Conservation (phyloP, 768 basidiomycete species). For the Boletus barrowsii region DNA sequence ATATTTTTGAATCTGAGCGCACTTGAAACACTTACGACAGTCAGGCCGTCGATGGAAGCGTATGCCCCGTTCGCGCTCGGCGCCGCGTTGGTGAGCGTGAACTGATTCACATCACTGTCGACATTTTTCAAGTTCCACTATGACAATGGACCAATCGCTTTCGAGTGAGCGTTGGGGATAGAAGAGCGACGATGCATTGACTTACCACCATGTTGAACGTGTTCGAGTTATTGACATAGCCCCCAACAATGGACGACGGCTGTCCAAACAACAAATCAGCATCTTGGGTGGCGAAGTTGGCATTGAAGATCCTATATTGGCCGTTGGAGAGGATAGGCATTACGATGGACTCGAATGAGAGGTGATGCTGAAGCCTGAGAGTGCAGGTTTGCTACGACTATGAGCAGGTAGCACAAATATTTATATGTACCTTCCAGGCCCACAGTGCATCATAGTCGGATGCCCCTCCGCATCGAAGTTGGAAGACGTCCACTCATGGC, state of each 20-base stretch:
- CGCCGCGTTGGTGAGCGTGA: not conserved
- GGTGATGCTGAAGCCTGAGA: not conserved
- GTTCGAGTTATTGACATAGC: not conserved
- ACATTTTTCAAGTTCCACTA: conserved; percentile 2
- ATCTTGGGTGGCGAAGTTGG: not conserved
- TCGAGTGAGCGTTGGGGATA: not conserved
- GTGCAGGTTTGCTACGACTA: not conserved
- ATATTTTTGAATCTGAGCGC: too few species aligned
- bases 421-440: not conserved
- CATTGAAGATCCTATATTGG: conserved; percentile 3
- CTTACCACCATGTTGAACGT: conserved; percentile 2
- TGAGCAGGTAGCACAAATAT: not conserved
- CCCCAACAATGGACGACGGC: not conserved
- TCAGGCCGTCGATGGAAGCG: not conserved
- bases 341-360: not conserved
- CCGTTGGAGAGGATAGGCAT: not conserved
- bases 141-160: not conserved
- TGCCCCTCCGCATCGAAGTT: not conserved
- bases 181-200: not conserved
- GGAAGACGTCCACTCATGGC: too few species aligned
- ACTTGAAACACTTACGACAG: not conserved
- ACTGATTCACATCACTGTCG: not conserved
- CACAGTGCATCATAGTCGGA: not conserved
- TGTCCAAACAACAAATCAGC: not conserved
- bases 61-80: not conserved